These are phyloP conservation scores for Diplodia scrobiculata DNA, from an alignment of 2,329 filamentous ascomycete genomes.

Conservation along the genomic window DNA sequence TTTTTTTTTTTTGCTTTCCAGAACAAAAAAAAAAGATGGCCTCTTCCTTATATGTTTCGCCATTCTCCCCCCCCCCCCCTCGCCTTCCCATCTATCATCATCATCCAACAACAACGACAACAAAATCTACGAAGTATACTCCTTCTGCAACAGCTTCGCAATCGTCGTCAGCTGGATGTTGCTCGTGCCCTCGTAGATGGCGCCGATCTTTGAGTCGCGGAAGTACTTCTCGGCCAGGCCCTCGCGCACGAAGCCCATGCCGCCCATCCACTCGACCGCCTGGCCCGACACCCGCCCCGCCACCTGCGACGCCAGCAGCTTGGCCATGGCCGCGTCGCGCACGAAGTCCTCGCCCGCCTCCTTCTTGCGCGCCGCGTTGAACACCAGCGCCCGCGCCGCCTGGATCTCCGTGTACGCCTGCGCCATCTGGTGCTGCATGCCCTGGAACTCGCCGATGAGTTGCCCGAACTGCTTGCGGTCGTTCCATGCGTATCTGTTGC, in stretches of 20 bases:
- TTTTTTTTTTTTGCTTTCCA: too few species aligned
- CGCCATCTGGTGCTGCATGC: slow-evolving; percentile 98
- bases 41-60: slow-evolving; percentile 67
- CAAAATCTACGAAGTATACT: slow-evolving; percentile 59
- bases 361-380: slow-evolving; percentile 96
- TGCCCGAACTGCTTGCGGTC: slow-evolving; percentile 96
- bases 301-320: slow-evolving; percentile 91
- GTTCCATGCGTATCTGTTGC: slow-evolving; percentile 83
- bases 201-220: slow-evolving; percentile 96
- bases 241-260: slow-evolving; percentile 97
- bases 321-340: slow-evolving; percentile 95
- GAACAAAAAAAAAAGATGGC: too few species aligned
- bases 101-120: slow-evolving; percentile 3
- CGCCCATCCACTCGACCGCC: slow-evolving; percentile 98
- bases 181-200: slow-evolving; percentile 92
- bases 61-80: slow-evolving; percentile 61
- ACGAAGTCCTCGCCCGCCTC: slow-evolving; percentile 96
- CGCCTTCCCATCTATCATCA: slow-evolving; percentile 54
- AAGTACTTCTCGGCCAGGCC: slow-evolving; percentile 98
- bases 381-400: slow-evolving; percentile 88
- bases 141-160: slow-evolving; percentile 68
- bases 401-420: slow-evolving; percentile 93
- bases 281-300: slow-evolving; percentile 81
- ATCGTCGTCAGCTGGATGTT: slow-evolving; percentile 73
- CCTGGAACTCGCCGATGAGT: slow-evolving; percentile 94